Conservation (phyloP, 2,329 filamentous ascomycete species). For the Bimuria novae-zelandiae region DNA sequence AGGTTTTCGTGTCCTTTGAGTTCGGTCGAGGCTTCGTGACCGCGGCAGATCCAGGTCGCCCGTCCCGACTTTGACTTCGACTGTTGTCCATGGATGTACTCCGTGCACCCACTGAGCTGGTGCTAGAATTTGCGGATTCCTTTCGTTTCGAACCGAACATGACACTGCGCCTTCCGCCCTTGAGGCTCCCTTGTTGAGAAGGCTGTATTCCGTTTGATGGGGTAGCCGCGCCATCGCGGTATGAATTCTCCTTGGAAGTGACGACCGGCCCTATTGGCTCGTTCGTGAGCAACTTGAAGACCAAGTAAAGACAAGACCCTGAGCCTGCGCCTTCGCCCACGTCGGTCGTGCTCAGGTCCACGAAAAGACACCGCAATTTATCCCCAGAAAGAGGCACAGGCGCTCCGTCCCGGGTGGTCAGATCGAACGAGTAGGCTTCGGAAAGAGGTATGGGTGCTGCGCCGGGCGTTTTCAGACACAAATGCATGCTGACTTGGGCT, state of each 20-base stretch:
- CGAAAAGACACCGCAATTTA: slow-evolving; percentile 82
- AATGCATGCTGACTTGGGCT: slow-evolving; percentile 71
- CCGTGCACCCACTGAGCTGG: slow-evolving; percentile 25
- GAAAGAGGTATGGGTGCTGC: slow-evolving; percentile 71
- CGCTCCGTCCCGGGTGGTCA: slow-evolving; percentile 74
- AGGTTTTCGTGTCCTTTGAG: slow-evolving; percentile 54
- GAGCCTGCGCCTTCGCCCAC: slow-evolving; percentile 66
- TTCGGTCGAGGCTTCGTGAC: slow-evolving; percentile 33
- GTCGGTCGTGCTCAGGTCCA: slow-evolving; percentile 80
- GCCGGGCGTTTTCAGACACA: slow-evolving; percentile 73
- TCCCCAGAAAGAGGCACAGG: slow-evolving; percentile 66
- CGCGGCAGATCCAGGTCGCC: slow-evolving; percentile 32
- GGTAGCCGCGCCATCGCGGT: slow-evolving; percentile 33
- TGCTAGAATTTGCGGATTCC: slow-evolving; percentile 36
- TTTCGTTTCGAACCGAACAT: slow-evolving; percentile 72
- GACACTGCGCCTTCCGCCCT: slow-evolving; percentile 53
- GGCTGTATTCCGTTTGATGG: slow-evolving; percentile 31
- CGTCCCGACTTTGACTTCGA: slow-evolving; percentile 28
- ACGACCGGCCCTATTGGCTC: slow-evolving; percentile 48
- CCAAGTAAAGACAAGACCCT: slow-evolving; percentile 77
- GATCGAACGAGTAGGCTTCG: slow-evolving; percentile 79
- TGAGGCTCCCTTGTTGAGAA: slow-evolving; percentile 42
- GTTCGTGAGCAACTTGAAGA: slow-evolving; percentile 75
- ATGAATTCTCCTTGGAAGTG: slow-evolving; percentile 37
- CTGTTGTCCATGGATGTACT: slow-evolving; percentile 31